A percentile compares a stretch with the other conserved stretches of the same genome.
Conservation (phyloP, 2,329 filamentous ascomycete species). For the Elsinoe ampelina region DNA sequence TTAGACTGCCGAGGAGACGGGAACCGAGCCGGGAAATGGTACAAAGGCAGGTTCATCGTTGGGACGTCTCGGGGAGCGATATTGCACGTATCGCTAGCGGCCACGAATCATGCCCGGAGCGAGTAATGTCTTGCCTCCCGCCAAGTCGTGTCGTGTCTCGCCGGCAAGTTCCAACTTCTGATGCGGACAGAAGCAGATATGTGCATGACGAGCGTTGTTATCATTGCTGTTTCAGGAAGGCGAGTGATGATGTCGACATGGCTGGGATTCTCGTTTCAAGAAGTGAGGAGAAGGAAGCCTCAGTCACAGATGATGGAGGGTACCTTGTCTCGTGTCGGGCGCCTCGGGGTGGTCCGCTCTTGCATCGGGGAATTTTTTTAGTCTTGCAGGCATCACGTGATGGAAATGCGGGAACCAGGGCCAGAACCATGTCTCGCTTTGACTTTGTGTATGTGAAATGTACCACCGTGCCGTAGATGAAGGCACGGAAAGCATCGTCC, state of each 20-base stretch:
- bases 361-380: constrained; percentile 7
- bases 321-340: background rate
- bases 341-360: background rate
- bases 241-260: background rate
- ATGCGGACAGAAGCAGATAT: background rate
- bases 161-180: background rate
- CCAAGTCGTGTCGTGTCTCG: background rate
- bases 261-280: background rate
- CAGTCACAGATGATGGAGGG: background rate
- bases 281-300: background rate
- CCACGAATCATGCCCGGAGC: background rate
- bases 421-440: background rate
- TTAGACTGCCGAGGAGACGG: constrained; percentile 7
- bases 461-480: background rate
- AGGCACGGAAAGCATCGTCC: background rate
- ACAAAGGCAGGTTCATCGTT: too few relatives aligned
- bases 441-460: background rate
- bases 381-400: constrained; percentile 8
- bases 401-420: background rate
- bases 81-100: background rate
- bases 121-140: background rate
- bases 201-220: constrained; percentile 7
- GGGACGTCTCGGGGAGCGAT: constrained; percentile 4
- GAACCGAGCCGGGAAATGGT: constrained; percentile 5
- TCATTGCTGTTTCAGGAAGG: constrained; percentile 13